Conservation (phyloP, 2,329 filamentous ascomycete genomes). For the Purpureocillium lavendulum region DNA sequence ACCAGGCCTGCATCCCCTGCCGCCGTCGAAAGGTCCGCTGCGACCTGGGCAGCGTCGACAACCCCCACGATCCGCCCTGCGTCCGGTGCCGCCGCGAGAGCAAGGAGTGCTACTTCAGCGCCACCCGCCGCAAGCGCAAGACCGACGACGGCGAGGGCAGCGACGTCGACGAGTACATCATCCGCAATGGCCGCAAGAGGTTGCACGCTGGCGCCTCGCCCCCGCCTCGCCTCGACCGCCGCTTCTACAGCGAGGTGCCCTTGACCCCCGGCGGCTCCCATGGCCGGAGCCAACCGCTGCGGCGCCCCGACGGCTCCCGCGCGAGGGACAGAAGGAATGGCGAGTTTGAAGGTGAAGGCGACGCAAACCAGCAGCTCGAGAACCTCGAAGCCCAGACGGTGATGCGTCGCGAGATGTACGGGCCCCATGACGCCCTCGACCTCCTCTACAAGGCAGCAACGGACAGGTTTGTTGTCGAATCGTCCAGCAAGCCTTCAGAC, state of each 20-base stretch:
- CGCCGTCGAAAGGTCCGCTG: slow-evolving; percentile 54
- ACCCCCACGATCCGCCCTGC: slow-evolving; percentile 88
- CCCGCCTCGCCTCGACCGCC: slow-evolving; percentile 28
- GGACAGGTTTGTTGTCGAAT: slow-evolving; percentile 39
- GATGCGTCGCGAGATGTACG: slow-evolving; percentile 69
- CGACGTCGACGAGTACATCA: slow-evolving; percentile 56
- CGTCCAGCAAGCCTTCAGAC: slow-evolving; percentile 2
- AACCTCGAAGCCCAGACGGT: slow-evolving; percentile 57
- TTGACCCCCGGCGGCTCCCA: slow-evolving; percentile 56
- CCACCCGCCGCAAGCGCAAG: slow-evolving; percentile 88
- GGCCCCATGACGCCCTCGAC: slow-evolving; percentile 86
- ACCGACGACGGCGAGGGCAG: slow-evolving; percentile 47
- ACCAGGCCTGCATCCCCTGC: slow-evolving; percentile 56
- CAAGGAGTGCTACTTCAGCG: slow-evolving; percentile 96
- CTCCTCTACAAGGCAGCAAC: slow-evolving; percentile 81
- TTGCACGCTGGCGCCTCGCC: slow-evolving; percentile 39
- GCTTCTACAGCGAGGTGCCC: slow-evolving; percentile 45
- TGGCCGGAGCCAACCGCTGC: slow-evolving; percentile 58
- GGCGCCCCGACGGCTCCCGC: slow-evolving; percentile 44
- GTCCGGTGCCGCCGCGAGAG: slow-evolving; percentile 88
- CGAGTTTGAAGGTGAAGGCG: slow-evolving; percentile 36
- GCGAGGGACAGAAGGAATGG: slow-evolving; percentile 16
- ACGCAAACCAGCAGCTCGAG: slow-evolving; percentile 53
- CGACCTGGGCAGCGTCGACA: slow-evolving; percentile 71
- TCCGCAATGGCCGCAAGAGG: slow-evolving; percentile 67